These are phyloP conservation scores for Podospora pseudoanserina DNA, from an alignment of 495 filamentous ascomycete species.

Conservation along the genomic window DNA sequence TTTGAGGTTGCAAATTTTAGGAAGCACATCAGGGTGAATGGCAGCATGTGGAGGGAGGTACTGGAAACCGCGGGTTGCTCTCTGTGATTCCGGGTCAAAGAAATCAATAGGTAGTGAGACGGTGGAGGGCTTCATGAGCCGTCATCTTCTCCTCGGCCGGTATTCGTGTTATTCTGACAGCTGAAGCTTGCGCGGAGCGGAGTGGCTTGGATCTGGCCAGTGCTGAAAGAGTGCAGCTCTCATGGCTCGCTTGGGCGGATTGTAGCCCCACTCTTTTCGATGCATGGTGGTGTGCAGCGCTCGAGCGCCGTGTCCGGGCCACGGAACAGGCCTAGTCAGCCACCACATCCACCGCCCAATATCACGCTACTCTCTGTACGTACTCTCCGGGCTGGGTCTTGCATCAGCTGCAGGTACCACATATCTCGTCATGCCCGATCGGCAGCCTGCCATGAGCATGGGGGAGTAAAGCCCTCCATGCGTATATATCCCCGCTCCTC, in stretches of 20 bases:
- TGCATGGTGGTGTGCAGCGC: neutral
- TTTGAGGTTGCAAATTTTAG: neutral
- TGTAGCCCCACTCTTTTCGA: neutral
- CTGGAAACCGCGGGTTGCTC: neutral
- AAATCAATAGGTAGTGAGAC: neutral
- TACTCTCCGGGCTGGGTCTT: slow-evolving; percentile 1
- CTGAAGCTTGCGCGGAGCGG: neutral
- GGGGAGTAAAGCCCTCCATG: neutral
- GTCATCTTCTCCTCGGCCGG: neutral
- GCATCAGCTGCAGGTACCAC: slow-evolving; percentile 6
- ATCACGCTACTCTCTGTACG: neutral
- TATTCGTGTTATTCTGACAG: slow-evolving; percentile 9
- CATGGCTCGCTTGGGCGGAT: neutral
- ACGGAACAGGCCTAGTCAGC: slow-evolving; percentile 4
- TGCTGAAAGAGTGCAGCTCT: slow-evolving; percentile 4
- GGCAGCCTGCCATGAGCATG: neutral
- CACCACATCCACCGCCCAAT: slow-evolving; percentile 6
- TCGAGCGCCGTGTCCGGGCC: neutral
- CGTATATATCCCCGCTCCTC: slow-evolving; percentile 1
- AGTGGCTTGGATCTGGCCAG: slow-evolving; percentile 12
- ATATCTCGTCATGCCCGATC: slow-evolving; percentile 8
- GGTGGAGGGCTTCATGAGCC: neutral
- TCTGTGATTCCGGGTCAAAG: neutral
- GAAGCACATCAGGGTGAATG: neutral
- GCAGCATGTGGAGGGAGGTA: no score